phyloP scores from a whole-genome alignment of 2,329 filamentous ascomycete genomes.

The Beauveria sp. region DNA sequence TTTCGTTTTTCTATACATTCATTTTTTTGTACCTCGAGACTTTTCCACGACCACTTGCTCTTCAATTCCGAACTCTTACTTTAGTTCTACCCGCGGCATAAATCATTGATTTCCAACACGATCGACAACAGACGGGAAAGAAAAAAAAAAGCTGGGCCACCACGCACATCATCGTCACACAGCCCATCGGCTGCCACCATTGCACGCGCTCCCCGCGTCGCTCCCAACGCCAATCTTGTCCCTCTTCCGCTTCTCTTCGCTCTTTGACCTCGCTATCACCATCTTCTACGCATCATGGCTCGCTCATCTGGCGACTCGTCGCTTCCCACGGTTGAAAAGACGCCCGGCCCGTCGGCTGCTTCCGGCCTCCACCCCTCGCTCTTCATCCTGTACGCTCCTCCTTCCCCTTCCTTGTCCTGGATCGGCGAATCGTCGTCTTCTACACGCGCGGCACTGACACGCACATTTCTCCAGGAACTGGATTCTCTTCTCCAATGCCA shows the following conservation, averaged over 20 bases:
- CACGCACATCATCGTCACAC: no score
- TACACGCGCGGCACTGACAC: background rate
- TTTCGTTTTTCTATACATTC: no score
- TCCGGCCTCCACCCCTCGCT: conserved; percentile 26
- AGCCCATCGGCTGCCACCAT: no score
- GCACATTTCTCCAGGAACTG: conserved; percentile 45
- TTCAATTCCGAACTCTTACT: no score
- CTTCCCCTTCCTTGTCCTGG: background rate
- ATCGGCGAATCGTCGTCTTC: background rate
- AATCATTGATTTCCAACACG: no score
- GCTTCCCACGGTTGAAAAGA: conserved; percentile 21
- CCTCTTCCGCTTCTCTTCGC: background rate
- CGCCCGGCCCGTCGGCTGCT: conserved; percentile 11
- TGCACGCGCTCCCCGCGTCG: background rate
- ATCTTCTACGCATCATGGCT: background rate
- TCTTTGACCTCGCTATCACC: background rate
- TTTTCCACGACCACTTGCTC: no score
- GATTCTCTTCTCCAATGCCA: conserved; percentile 78
- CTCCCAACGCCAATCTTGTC: background rate
- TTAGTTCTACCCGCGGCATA: no score
- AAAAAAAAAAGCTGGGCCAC: no score
- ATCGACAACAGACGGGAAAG: no score
- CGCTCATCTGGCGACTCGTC: conserved; percentile 3
- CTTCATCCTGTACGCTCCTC: conserved; percentile 22
- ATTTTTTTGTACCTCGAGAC: no score